These are phyloP conservation scores for Arthonia radiata DNA, from an alignment of 495 filamentous ascomycete species.

Conservation along the genomic window DNA sequence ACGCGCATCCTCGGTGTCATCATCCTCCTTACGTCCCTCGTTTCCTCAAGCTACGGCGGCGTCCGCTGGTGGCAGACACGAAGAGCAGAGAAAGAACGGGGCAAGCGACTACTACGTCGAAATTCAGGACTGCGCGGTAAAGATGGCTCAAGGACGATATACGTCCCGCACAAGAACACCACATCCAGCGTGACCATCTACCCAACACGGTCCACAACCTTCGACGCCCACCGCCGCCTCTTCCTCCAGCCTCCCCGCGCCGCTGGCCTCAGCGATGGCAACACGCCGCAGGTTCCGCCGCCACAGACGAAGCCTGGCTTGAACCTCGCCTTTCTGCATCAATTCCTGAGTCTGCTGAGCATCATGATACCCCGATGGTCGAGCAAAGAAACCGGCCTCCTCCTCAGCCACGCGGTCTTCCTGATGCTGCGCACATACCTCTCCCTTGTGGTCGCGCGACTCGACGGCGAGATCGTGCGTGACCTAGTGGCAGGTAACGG, in stretches of 20 bases:
- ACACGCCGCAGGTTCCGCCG: conserved; percentile 48
- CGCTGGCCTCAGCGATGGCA: conserved; percentile 39
- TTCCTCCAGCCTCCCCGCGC: conserved; percentile 78
- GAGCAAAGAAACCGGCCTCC: conserved; percentile 77
- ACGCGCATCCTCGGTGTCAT: conserved; percentile 52
- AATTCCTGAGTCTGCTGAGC: conserved; percentile 80
- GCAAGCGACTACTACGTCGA: conserved; percentile 51
- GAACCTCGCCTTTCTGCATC: conserved; percentile 94
- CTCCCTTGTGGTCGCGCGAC: conserved; percentile 68
- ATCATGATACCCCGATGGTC: conserved; percentile 94
- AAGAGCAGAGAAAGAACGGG: conserved; percentile 53
- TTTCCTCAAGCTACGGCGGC: conserved; percentile 48
- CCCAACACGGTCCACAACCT: conserved; percentile 80
- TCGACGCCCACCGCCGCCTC: conserved; percentile 81
- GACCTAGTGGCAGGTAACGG: conserved; percentile 91
- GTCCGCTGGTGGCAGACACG: conserved; percentile 45
- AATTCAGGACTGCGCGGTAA: conserved; percentile 85
- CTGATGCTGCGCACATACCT: conserved; percentile 82
- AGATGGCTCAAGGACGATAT: conserved; percentile 82
- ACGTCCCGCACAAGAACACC: conserved; percentile 61
- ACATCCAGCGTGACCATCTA: conserved; percentile 81
- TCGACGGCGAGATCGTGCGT: conserved; percentile 90
- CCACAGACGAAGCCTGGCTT: conserved; percentile 78
- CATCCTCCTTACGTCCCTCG: conserved; percentile 46
- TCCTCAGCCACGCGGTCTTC: conserved; percentile 71